Conservation (phyloP, 2,329 filamentous ascomycete genomes). For the Rhinocladiella mackenziei region DNA sequence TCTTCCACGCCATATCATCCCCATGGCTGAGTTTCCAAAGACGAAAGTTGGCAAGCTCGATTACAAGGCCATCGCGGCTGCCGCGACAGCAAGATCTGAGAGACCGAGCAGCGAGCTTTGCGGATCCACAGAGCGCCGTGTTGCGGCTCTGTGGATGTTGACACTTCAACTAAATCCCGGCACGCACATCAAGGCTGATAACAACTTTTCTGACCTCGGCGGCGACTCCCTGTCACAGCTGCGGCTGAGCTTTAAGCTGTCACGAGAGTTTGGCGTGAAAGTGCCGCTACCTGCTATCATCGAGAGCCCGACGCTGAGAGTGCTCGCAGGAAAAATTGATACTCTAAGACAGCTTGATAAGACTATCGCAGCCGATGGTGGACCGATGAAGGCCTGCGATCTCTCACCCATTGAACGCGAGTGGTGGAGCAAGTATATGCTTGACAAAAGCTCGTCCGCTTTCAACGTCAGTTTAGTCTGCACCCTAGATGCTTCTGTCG, state of each 20-base stretch:
- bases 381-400: background rate
- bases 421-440: background rate
- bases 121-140: slow-evolving; percentile 16
- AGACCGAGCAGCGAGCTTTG: background rate
- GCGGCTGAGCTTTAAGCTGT: background rate
- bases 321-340: background rate
- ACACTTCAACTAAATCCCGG: background rate
- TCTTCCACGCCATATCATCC: slow-evolving; percentile 30
- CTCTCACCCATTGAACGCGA: background rate
- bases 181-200: slow-evolving; percentile 15
- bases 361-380: background rate
- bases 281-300: background rate
- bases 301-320: background rate
- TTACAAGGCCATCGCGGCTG: slow-evolving; percentile 34
- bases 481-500: background rate
- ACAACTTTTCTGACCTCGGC: slow-evolving; percentile 32
- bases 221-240: slow-evolving; percentile 32
- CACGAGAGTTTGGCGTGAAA: background rate
- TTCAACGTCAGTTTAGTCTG: background rate
- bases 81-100: background rate
- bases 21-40: slow-evolving; percentile 32
- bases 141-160: slow-evolving; percentile 11
- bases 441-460: background rate
- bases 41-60: slow-evolving; percentile 35
- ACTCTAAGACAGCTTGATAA: background rate